Conservation (phyloP, 768 basidiomycete genomes). For the Tricholoma flavovirens region DNA sequence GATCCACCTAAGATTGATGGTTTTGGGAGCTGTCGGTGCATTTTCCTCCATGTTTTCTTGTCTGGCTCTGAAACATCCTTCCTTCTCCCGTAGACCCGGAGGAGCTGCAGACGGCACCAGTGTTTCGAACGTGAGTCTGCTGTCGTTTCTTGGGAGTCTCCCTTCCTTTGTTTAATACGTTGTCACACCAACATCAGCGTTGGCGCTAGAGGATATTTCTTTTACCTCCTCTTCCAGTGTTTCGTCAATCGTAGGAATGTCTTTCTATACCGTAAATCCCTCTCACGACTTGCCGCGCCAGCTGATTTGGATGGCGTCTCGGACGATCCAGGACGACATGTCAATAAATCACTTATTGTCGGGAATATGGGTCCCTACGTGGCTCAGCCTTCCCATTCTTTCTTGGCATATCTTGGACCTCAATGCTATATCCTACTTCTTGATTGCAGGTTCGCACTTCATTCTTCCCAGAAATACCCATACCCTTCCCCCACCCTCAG, state of each 20-base stretch:
- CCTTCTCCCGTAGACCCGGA: constrained; percentile 59
- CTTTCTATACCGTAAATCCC: constrained; percentile 1
- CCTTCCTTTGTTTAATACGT: not conserved
- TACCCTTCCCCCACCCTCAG: constrained; percentile 1
- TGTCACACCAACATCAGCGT: constrained; percentile 41
- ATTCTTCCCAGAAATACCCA: constrained; percentile 3
- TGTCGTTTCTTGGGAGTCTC: too few species aligned
- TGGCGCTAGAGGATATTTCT: constrained; percentile 84
- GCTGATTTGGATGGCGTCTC: constrained; percentile 72
- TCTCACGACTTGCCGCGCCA: constrained; percentile 17
- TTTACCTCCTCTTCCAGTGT: constrained; percentile 91
- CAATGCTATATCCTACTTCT: constrained; percentile 67
- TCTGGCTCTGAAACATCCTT: not conserved
- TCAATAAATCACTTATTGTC: constrained; percentile 66
- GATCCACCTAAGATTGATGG: constrained; percentile 61
- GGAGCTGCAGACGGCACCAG: constrained; percentile 62
- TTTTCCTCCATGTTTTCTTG: not conserved
- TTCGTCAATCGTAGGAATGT: constrained; percentile 65
- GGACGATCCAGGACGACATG: constrained; percentile 54
- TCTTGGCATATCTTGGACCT: constrained; percentile 76
- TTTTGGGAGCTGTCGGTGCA: constrained; percentile 69
- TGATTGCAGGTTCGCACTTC: constrained; percentile 65
- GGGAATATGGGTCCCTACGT: constrained; percentile 76
- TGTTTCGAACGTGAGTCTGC: constrained; percentile 57
- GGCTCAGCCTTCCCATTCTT: constrained; percentile 76